Conservation (phyloP, 768 basidiomycete species). For the Lactarius akahatsu region DNA sequence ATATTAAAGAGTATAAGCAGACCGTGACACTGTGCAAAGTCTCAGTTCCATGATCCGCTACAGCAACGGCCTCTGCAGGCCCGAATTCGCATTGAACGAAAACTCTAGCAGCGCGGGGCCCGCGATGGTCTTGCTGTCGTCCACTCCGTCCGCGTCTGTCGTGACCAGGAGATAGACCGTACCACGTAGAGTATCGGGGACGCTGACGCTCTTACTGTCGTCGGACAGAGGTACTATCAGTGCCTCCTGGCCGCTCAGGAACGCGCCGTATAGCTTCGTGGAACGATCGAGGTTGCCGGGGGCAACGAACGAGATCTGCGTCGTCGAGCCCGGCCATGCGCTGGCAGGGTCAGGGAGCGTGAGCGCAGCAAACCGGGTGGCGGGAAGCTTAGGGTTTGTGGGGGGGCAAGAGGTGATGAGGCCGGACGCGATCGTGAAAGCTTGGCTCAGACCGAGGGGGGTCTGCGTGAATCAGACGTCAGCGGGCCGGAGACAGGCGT, state of each 20-base stretch:
- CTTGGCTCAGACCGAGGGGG: constrained; percentile 43
- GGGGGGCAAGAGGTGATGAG: constrained; percentile 57
- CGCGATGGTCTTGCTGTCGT: constrained; percentile 24
- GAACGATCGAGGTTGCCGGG: constrained; percentile 8
- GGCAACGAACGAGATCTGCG: constrained; percentile 12
- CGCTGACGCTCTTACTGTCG: constrained; percentile 14
- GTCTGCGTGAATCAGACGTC: constrained; percentile 37
- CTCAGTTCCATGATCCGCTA: not conserved
- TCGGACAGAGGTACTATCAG: constrained; percentile 25
- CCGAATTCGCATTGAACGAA: constrained; percentile 19
- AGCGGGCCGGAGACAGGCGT: constrained; percentile 19
- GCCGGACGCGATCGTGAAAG: constrained; percentile 40
- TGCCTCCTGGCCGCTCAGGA: constrained; percentile 26
- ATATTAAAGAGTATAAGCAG: not conserved
- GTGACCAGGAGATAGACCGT: constrained; percentile 25
- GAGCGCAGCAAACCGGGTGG: constrained; percentile 54
- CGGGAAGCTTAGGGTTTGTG: constrained; percentile 49
- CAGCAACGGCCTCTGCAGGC: not conserved
- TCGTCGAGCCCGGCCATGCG: constrained; percentile 22
- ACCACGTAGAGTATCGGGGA: constrained; percentile 23
- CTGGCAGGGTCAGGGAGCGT: constrained; percentile 32
- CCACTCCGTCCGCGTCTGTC: constrained; percentile 17
- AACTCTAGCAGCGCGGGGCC: constrained; percentile 29
- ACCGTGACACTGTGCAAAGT: not conserved
- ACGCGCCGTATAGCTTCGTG: constrained; percentile 24